These are phyloP conservation scores for Saccharomyces hybrid DNA, from an alignment of 1,139 yeast genomes.

Conservation along the genomic window DNA sequence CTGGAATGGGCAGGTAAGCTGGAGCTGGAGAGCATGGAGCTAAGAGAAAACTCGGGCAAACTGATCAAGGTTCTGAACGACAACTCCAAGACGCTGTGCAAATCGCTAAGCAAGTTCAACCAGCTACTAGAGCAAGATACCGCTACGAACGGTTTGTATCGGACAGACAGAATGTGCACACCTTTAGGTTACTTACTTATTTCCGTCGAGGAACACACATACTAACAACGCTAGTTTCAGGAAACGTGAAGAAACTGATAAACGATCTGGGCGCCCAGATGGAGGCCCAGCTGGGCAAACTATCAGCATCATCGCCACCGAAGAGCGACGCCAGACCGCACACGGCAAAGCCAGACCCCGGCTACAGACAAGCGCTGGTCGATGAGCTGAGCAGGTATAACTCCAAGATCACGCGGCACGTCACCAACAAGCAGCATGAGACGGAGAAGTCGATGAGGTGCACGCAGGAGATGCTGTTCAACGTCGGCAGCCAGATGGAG, in stretches of 20 bases:
- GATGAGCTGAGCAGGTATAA: slow-evolving; percentile 1
- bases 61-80: slow-evolving; percentile 18
- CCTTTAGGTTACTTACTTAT: not conserved
- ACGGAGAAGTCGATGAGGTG: slow-evolving; percentile 4
- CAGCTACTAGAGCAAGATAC: not conserved
- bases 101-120: not conserved
- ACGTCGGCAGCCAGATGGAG: slow-evolving; percentile 12
- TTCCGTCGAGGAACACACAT: not conserved
- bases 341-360: not conserved
- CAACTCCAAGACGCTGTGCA: not conserved
- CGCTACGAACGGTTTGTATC: not conserved
- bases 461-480: slow-evolving; percentile 12
- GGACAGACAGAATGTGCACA: not conserved
- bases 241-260: not conserved
- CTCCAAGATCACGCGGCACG: not conserved
- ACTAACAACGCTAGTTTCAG: not conserved
- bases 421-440: slow-evolving; percentile 2
- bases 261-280: not conserved
- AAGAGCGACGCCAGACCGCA: not conserved
- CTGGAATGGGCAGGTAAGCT: slow-evolving; percentile 41
- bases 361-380: not conserved
- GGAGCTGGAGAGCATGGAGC: slow-evolving; percentile 39
- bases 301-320: not conserved
- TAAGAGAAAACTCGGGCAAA: slow-evolving; percentile 31
- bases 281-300: not conserved